Evolutionary conservation across 345 rosid genomes (phyloP), one percentile per base, ranked within the genome.

Genomic region (Gossypioides kirkii): DNA sequence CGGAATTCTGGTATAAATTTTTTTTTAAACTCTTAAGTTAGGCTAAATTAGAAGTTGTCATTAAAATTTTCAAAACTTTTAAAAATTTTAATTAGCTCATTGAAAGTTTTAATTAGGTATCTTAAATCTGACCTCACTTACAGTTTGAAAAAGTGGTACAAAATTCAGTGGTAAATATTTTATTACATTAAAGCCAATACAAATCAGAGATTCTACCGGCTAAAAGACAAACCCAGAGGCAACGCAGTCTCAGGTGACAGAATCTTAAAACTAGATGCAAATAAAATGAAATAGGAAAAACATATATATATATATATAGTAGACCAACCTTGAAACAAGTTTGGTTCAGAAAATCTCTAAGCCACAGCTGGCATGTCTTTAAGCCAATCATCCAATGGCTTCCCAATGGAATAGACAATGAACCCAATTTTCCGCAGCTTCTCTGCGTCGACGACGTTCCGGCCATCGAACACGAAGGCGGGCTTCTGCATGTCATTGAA

Each of bases 331-430:
- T 25, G 38, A 14, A 46, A n/a, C 60, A 22, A 18, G 47, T 17
- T 32, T 26, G 46, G 14, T 53, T 18, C 45, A 18, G 47, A 32
- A 70, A 11, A 22, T 23, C 3, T 63, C 64, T 75, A 85, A 32
- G 82, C 85, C 28, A 85, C 71, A 12, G 86, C 83, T 52, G 88
- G 88, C 88, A 85, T 81, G 80, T 83, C 88, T 79, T 83, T 81
- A 16, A 85, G 82, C 86, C 88, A 85, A 18, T 63, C 56, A 72
- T 85, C 88, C 64, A 85, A 74, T 11, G 86, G 88, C 80, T 85
- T 85, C 6, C 88, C 85, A 18, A 85, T 85, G 41, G 85, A 70
- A 71, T 83, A 85, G 11, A 85, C 86, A 16, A 83, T 83, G 42
- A 85, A 85, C 18, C 88, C 88, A 46, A 85, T 85, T 74, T 81